phyloP scores from a whole-genome alignment of 2,329 filamentous ascomycete genomes.

The Bipolaris victoriae region DNA sequence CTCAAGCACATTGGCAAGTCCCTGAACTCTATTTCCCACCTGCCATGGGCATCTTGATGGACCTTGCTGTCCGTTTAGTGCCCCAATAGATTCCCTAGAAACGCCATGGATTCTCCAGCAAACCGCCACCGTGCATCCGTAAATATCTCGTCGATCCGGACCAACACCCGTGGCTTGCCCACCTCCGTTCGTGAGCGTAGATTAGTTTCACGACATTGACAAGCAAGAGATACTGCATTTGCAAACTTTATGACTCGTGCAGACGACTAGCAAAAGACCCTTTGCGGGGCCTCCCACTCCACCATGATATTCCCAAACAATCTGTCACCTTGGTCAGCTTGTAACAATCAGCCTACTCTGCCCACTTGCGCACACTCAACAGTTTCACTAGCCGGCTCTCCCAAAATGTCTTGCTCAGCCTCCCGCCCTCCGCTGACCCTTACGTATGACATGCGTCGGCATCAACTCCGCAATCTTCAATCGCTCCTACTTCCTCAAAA shows the following conservation, averaged over 20 bases:
- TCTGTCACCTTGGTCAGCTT: conserved; percentile 10
- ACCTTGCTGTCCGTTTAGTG: conserved; percentile 25
- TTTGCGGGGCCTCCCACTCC: neutral
- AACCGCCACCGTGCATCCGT: conserved; percentile 17
- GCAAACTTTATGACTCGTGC: conserved; percentile 9
- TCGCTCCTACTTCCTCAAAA: conserved; percentile 8
- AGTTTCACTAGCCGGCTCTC: conserved; percentile 27
- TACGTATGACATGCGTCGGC: conserved; percentile 18
- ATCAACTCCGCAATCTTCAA: conserved; percentile 10
- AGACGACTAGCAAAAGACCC: conserved; percentile 6
- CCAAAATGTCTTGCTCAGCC: conserved; percentile 13
- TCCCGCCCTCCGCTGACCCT: neutral
- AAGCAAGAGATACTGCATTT: conserved; percentile 4
- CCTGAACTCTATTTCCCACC: conserved; percentile 23
- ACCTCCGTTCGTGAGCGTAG: neutral
- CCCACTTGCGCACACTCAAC: conserved; percentile 10
- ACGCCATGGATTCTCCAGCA: conserved; percentile 21
- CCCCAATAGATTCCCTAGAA: conserved; percentile 21
- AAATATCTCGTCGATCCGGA: conserved; percentile 16
- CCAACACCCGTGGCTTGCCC: conserved; percentile 1
- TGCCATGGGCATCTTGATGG: conserved; percentile 15
- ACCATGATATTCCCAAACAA: conserved; percentile 5
- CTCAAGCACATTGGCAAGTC: conserved; percentile 16
- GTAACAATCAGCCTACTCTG: conserved; percentile 6
- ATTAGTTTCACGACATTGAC: conserved; percentile 1